Evolutionary conservation across 768 basidiomycete genomes (phyloP), one percentile per base, ranked within the genome.

Genomic region (Amanita pseudoporphyria): DNA sequence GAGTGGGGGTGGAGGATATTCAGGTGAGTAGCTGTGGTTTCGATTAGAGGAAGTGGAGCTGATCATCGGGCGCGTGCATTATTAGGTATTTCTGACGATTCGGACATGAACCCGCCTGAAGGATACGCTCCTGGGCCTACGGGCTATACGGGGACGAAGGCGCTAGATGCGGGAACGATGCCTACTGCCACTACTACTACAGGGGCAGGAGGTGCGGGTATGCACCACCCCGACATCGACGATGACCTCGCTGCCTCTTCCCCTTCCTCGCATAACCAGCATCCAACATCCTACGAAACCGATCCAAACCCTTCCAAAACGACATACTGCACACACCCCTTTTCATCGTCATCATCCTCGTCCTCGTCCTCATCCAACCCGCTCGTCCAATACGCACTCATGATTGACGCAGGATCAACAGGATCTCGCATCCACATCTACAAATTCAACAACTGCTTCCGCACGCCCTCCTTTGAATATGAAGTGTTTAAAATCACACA

Each of bases 371-470:
- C 1, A 63, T 88, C 57, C 45, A 60, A 71, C 43, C 74, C 76
- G 0, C 71, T 95, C 51, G 84, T 95, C 10, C 90, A 92, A 63
- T 99, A 88, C 64, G 93, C 91, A 0, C 77, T 98, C 59, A 96
- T 97, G 83, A 88, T 98, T 68, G 96, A 99, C 64, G 95, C 96
- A 1, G 96, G 96, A 19, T 97, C 94, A 14, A 96, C 93, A 0
- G 96, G 95, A 16, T 96, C 94, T 0, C 81, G 96, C 14, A 93
- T 98, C 60, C 96, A 99, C 73, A 77, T 98, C 28, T 99, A 98
- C 82, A 98, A 96, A 62, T 97, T 98, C 79, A 76, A 95, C 75
- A 83, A 92, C 71, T 93, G 92, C 70, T 71, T 73, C 0, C 64
- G 82, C 0, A 78, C 85, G 0, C 82, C 92, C 1, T 61, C 71